These are phyloP conservation scores for Zygoascus sp. DNA, from an alignment of 1,139 yeast species.

Conservation along the genomic window DNA sequence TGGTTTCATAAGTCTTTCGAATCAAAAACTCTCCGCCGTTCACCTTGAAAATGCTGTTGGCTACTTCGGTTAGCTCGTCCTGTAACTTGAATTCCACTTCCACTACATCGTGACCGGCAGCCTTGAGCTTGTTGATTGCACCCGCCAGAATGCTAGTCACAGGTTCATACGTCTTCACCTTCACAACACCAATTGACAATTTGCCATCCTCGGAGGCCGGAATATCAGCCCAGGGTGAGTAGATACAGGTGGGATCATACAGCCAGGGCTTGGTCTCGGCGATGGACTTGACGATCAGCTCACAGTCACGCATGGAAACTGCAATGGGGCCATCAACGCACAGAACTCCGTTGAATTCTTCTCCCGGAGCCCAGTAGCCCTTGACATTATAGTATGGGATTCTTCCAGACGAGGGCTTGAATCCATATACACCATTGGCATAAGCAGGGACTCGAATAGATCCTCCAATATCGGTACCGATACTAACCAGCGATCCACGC, in stretches of 20 bases:
- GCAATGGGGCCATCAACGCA: conserved; percentile 48
- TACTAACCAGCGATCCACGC: conserved; percentile 47
- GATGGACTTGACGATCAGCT: conserved; percentile 49
- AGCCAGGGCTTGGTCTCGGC: conserved; percentile 56
- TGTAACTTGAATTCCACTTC: conserved; percentile 39
- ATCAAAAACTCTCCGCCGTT: conserved; percentile 44
- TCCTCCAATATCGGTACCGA: conserved; percentile 67
- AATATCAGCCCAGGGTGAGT: conserved; percentile 25
- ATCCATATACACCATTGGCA: conserved; percentile 52
- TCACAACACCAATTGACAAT: conserved; percentile 33
- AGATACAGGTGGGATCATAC: conserved; percentile 40
- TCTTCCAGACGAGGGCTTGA: conserved; percentile 45
- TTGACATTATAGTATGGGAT: conserved; percentile 40
- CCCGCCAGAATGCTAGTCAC: conserved; percentile 35
- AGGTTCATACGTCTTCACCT: conserved; percentile 42
- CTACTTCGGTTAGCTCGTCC: conserved; percentile 33
- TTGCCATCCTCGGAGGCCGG: conserved; percentile 28
- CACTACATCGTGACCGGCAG: conserved; percentile 42
- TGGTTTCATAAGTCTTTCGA: conserved; percentile 33
- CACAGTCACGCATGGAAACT: conserved; percentile 54
- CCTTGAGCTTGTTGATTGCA: conserved; percentile 26
- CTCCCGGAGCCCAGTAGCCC: conserved; percentile 43
- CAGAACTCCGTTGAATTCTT: conserved; percentile 43
- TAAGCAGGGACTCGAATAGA: conserved; percentile 56
- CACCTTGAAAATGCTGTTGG: conserved; percentile 39